phyloP scores from a whole-genome alignment of 2,329 filamentous ascomycete genomes.

The Epichloe amarillans region DNA sequence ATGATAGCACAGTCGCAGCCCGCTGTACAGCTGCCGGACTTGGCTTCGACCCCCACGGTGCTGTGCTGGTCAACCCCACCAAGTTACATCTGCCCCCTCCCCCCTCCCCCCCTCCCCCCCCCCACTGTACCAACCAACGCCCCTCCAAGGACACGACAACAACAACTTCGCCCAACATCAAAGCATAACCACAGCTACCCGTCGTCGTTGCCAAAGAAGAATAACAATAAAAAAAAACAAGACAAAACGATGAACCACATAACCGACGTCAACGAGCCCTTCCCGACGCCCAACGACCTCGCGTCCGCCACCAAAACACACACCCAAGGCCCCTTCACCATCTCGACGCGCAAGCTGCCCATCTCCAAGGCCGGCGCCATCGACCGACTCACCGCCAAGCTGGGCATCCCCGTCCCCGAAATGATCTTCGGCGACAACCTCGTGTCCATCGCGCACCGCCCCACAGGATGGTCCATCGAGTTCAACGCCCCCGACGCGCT shows the following conservation, averaged over 20 bases:
- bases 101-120: too few species aligned
- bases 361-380: constrained; percentile 90
- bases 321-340: constrained; percentile 53
- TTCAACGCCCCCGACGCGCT: constrained; percentile 84
- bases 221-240: neutral
- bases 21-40: too few species aligned
- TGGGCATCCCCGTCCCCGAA: constrained; percentile 83
- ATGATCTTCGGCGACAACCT: constrained; percentile 99
- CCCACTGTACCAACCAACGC: too few species aligned
- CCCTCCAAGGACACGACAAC: too few species aligned
- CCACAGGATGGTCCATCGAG: constrained; percentile 60
- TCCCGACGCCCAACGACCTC: constrained; percentile 36
- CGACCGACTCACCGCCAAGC: constrained; percentile 62
- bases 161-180: too few species aligned
- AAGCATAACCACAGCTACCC: too few species aligned
- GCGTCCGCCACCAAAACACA: constrained; percentile 41
- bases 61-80: too few species aligned
- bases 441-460: constrained; percentile 59
- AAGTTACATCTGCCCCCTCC: too few species aligned
- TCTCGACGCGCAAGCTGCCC: constrained; percentile 78
- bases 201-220: neutral
- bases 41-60: too few species aligned
- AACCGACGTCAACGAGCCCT: constrained; percentile 35
- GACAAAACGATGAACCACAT: constrained; percentile 24
- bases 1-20: too few species aligned